Base-by-base conservation (phyloP, 1,284 basidiomycete species). In the Kwoniella shivajii region DNA sequence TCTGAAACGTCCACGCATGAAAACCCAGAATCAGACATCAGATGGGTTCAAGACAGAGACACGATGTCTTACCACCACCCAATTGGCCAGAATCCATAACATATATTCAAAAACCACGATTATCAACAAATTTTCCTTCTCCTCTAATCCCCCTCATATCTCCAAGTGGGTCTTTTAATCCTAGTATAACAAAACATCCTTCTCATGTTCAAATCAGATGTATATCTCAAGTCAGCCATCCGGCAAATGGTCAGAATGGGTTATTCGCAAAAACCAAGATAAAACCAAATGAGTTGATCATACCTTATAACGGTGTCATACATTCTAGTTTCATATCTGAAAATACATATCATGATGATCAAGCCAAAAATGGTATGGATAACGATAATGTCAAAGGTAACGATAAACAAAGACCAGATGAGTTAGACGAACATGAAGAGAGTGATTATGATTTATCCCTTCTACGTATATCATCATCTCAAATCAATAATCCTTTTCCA, bases 381-480 rank as follows among this genome's bases (percentile, higher is more conserved):
- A 26, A 87, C 13, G 39, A 38, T 46, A 85, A 90, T 64, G 84
- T 85, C 33, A 83, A 89, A 53, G 79, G 79, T 20, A 75, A 82
- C 22, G 22, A 10, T 6, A 18, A 9, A 50, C 6, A 7, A 34
- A 7, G 26, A 50, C 16, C 38, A 43, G 26, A 41, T 6, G n/a
- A 18, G 5, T 22, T 20, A 13, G 69, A 67, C 48, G 39, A 60
- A 13, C 73, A 77, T 57, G 53, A 62, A 11, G 63, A 70, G 2
- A 71, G 67, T 16, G 86, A 94, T 75, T 96, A 96, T 72, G 93
- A 96, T 76, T 80, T 96, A 36, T 90, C 87, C 3, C 81, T 94
- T 4, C 80, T 85, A 69, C 85, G 88, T 0, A 39, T 72, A 6
- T 69, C 67, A 1, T 48, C 67, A 2, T 53, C 53, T 11, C 66